Evolutionary conservation across 83 land plant species (phyloP), one percentile per base, ranked within the genome.

Genomic region (Thuja plicata): DNA sequence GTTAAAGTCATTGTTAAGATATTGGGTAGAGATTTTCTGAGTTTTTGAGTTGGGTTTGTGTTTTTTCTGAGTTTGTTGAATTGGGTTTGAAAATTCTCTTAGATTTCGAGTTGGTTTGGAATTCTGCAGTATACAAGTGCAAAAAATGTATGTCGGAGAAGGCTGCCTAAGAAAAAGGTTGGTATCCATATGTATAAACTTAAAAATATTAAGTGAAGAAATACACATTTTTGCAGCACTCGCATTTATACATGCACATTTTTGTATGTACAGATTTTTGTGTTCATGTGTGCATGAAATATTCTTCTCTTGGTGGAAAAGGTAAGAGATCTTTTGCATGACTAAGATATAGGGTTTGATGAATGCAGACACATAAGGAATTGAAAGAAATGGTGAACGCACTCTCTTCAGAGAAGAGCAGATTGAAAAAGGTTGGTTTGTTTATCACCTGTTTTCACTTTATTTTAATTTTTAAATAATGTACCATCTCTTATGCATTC

Each of bases 331-430:
- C 13, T 50, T 50, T 10, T 80, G 2, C 8, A 24, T 80, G 1
- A 80, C 48, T 80, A 46, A 80, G 0, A 16, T 80, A 21, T 38
- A 46, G 27, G 43, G 43, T 17, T 5, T 80, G 48, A 46, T 80
- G n/a, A 80, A 5, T 80, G 21, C 48, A 80, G 84, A 80, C 84
- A 19, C 30, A 37, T 10, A 8, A 12, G 8, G 84, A 81, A 41
- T 48, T 81, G 50, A 81, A 43, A 48, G 84, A 81, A 48, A 43
- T 81, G 84, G 84, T 24, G 30, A 81, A 81, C 24, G n/a, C 50
- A 7, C 48, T 81, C 24, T 19, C 45, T 81, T 40, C 21, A 81
- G 48, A 81, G 2, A 43, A 27, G 10, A 48, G 43, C 2, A 81
- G 13, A 81, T 43, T 81, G 84, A 40, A 81, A 41, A 43, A 81